Evolutionary conservation across 2,329 filamentous ascomycete species (phyloP), one percentile per base, ranked within the genome.

Genomic region (Arthrobotrys sphaeroides): DNA sequence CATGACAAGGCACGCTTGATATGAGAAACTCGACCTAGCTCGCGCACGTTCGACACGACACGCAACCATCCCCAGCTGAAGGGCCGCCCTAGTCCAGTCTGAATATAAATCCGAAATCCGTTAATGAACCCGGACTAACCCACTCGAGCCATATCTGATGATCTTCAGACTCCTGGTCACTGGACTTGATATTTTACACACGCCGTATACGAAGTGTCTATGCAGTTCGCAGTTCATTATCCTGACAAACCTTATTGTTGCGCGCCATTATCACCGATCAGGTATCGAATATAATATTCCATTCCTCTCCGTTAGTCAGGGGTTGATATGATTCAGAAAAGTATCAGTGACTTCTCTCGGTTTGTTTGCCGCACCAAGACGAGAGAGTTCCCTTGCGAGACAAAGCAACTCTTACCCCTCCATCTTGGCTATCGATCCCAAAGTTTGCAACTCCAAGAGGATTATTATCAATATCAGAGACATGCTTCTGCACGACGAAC

Each of bases 91-190:
- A 45, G 69, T 59, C 69, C 62, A 45, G 57, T 70, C 42, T 60
- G 60, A 66, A 67, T 73, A 73, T 73, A 73, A 73, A 73, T 66
- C 69, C 69, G 69, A 65, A 73, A 73, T 66, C 61, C 61, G 55
- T 70, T 60, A 73, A 60, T 66, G 51, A 73, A 61, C 33, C 10
- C 42, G 43, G 20, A 28, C 69, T 67, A 73, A 53, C 42, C 31
- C 53, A 53, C 40, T 62, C 22, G 38, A 59, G 51, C 45, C 61
- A 73, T 73, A 73, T 73, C 61, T 73, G 61, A 73, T 66, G 69
- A 73, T 73, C 69, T 67, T 73, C 65, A 73, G 43, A 42, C 53
- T 73, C 69, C 69, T 67, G 22, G 69, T 73, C 69, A 42, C 60
- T 73, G 53, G 60, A 43, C 51, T 73, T 49, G 13, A 51, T 31